Percentiles rank a stretch among this genome's conserved stretches.
Conservation (phyloP, 75 land plant species). For the Adiantum capillusveneris region DNA sequence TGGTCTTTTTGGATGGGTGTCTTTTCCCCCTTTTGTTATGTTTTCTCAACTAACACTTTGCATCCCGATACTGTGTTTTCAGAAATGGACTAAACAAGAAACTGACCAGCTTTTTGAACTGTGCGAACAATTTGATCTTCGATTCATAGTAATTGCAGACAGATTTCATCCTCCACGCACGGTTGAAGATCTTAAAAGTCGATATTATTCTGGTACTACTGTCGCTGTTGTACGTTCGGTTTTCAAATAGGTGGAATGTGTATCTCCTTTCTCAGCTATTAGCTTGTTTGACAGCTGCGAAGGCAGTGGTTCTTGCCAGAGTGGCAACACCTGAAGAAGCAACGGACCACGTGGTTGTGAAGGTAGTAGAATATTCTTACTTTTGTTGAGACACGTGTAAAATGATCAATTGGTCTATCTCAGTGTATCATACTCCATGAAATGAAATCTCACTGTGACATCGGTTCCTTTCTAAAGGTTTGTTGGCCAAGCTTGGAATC, state of each 20-base stretch:
- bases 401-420: too few relatives aligned
- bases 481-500: too few relatives aligned
- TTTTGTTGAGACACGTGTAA: too few relatives aligned
- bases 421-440: too few relatives aligned
- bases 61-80: too few relatives aligned
- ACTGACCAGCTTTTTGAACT: constrained; percentile 85
- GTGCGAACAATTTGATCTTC: constrained; percentile 82
- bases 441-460: too few relatives aligned
- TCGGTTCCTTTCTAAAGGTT: too few relatives aligned
- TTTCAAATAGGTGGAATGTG: background rate
- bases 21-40: too few relatives aligned
- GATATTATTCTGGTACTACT: constrained; percentile 76
- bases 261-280: background rate
- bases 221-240: background rate
- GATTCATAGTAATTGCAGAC: constrained; percentile 83
- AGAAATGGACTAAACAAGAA: constrained; percentile 81
- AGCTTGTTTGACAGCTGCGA: constrained; percentile 41
- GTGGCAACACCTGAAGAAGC: constrained; percentile 69
- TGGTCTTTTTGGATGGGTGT: too few relatives aligned
- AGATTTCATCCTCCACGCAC: constrained; percentile 62
- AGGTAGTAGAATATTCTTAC: constrained; percentile 64
- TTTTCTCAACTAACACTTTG: too few relatives aligned
- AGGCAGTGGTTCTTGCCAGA: constrained; percentile 65
- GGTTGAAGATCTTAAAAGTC: constrained; percentile 84
- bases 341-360: constrained; percentile 62